phyloP scores from a whole-genome alignment of 1,139 yeast species.

The Entelexis sorbosivorans region DNA sequence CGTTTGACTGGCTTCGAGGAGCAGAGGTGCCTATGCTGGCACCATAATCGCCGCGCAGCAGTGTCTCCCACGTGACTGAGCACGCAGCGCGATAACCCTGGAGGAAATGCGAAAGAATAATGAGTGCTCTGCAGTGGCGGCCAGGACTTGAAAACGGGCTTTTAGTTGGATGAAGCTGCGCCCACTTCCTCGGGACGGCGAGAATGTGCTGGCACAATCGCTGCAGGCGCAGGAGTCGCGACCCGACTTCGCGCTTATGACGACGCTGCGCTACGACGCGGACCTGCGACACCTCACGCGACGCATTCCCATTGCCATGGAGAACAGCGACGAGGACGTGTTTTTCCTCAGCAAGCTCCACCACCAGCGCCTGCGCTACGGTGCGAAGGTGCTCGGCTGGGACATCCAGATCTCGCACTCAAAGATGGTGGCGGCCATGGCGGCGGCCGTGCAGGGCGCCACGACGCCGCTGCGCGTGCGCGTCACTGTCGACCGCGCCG shows the following conservation, averaged over 20 bases:
- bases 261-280: constrained; percentile 24
- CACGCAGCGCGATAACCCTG: background rate
- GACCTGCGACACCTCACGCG: constrained; percentile 22
- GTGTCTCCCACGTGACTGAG: background rate
- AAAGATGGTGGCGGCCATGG: constrained; percentile 38
- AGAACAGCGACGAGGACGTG: constrained; percentile 24
- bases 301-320: constrained; percentile 25
- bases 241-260: constrained; percentile 17
- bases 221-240: background rate
- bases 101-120: background rate
- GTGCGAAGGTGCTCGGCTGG: constrained; percentile 48
- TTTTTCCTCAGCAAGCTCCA: constrained; percentile 56
- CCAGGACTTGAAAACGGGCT: background rate
- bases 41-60: background rate
- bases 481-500: constrained; percentile 40
- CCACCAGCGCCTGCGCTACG: constrained; percentile 44
- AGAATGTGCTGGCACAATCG: constrained; percentile 2
- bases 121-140: background rate
- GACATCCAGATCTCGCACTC: constrained; percentile 37
- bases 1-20: too few species aligned
- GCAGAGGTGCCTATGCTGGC: too few species aligned
- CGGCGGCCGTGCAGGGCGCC: constrained; percentile 33
- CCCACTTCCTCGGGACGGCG: constrained; percentile 19
- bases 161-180: constrained; percentile 18
- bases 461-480: constrained; percentile 47